phyloP scores from a whole-genome alignment of 306 rosid species.

The Vachellia pachyceras region DNA sequence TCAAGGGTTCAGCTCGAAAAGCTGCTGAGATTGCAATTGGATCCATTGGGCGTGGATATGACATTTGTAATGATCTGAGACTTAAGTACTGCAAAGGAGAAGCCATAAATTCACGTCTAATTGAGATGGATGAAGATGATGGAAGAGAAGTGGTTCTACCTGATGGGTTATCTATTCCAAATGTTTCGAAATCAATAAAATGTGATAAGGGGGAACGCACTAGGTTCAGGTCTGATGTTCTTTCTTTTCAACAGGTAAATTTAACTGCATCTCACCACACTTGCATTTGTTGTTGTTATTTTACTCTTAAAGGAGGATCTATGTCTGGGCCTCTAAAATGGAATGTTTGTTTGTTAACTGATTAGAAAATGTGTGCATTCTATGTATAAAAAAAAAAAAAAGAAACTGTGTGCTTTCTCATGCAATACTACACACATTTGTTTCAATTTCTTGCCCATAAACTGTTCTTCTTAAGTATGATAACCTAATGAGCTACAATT shows the following conservation, averaged over 20 bases:
- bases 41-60: constrained; percentile 90
- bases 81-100: constrained; percentile 91
- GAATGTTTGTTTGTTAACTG: neutral
- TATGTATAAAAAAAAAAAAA: too few relatives aligned
- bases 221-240: constrained; percentile 93
- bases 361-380: neutral
- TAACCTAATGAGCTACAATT: neutral
- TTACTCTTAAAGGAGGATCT: neutral
- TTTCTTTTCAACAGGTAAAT: constrained; percentile 92
- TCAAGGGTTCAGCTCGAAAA: constrained; percentile 59
- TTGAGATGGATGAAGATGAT: constrained; percentile 71
- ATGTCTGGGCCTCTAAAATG: constrained; percentile 19
- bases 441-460: constrained; percentile 13
- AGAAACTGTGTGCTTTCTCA: too few relatives aligned
- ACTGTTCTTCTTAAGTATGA: constrained; percentile 27
- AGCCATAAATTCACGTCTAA: constrained; percentile 58
- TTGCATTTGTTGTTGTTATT: neutral
- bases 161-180: constrained; percentile 73
- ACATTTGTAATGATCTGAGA: constrained; percentile 72
- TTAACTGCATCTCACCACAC: neutral
- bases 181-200: constrained; percentile 83
- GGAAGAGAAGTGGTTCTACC: constrained; percentile 77
- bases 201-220: constrained; percentile 98
- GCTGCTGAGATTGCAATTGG: constrained; percentile 90
- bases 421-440: constrained; percentile 21